Evolutionary conservation across 805 yeast genomes (phyloP), one percentile per base, ranked within the genome.

Genomic region (Kodamaea kakaduensis): DNA sequence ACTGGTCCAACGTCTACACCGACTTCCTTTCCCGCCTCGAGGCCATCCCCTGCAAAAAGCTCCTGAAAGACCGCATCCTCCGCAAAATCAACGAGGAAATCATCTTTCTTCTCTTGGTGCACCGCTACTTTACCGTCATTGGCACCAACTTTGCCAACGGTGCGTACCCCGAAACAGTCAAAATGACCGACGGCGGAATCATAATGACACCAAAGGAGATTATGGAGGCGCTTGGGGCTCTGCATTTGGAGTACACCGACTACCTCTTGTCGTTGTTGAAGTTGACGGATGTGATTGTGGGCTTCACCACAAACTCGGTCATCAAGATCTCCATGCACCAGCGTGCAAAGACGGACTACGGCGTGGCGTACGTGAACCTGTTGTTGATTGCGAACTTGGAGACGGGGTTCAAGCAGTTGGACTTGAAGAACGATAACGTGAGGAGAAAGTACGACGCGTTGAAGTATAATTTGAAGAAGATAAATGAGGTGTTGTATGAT

Each of bases 391-490:
- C 52, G 6, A 49, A 43, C 25, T 47, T 54, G 31, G 59, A 52
- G 35, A 42, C 29, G 5, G 62, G 59, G 3, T 57, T 51, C 36
- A 56, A 56, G 41, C 38, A 45, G 31, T 43, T 57, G 31, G 61
- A 57, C 41, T 51, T 57, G 40, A 56, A 54, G 36, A 57, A 57
- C 31, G 62, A 57, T 27, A 41, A 31, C 10, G 34, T 57, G 14
- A 39, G 62, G 36, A 46, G 58, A 32, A 53, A 47, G 31, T 54
- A 40, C 31, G 62, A 57, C 28, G 58, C 57, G 9, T 45, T 57
- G 38, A 57, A 57, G 44, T 57, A 57, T 36, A 51, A 40, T 35
- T 44, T 50, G 26, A 56, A 57, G 37, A 51, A 52, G 36, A 35
- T 56, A 13, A 56, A 55, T 26, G 48, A 47, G 20, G 42, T 57